These are phyloP conservation scores for Bacterosira constricta DNA, from an alignment of 108 stramenopile species.

Conservation along the genomic window DNA sequence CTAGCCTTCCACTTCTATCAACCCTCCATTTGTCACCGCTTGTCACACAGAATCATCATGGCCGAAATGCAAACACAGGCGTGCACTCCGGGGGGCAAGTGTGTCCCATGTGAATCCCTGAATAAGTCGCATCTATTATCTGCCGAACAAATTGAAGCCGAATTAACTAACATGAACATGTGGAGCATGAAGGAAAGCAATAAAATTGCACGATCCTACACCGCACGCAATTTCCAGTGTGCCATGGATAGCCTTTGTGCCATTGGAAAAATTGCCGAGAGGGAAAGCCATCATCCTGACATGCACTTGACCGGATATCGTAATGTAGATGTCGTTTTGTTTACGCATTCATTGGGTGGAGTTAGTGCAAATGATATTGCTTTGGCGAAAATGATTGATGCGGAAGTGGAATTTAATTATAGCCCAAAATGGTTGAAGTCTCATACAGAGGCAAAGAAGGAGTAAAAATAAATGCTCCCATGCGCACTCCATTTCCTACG, in stretches of 20 bases:
- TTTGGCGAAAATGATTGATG: slow-evolving; percentile 71
- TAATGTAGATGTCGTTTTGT: slow-evolving; percentile 81
- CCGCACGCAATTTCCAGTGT: slow-evolving; percentile 57
- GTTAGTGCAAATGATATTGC: slow-evolving; percentile 85
- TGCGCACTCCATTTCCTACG: slow-evolving; percentile 43
- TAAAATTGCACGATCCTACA: slow-evolving; percentile 53
- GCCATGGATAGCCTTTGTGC: slow-evolving; percentile 83
- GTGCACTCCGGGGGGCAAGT: slow-evolving; percentile 46
- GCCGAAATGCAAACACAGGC: background rate
- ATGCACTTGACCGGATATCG: slow-evolving; percentile 91
- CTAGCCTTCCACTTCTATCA: background rate
- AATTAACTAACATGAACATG: slow-evolving; percentile 22
- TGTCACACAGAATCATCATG: slow-evolving; percentile 1
- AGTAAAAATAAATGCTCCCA: slow-evolving; percentile 22
- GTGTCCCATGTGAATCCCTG: slow-evolving; percentile 66
- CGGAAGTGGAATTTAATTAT: slow-evolving; percentile 68
- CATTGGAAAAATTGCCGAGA: slow-evolving; percentile 82
- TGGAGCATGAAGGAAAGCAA: slow-evolving; percentile 24
- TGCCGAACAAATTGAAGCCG: slow-evolving; percentile 35
- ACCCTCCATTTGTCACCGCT: background rate
- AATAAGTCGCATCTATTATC: slow-evolving; percentile 62
- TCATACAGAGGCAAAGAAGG: slow-evolving; percentile 49
- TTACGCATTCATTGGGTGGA: slow-evolving; percentile 82
- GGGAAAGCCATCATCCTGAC: slow-evolving; percentile 89
- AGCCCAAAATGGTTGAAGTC: slow-evolving; percentile 90